Evolutionary conservation across 2,329 filamentous ascomycete species (phyloP).

Genomic region (Stagonosporopsis rhizophila): DNA sequence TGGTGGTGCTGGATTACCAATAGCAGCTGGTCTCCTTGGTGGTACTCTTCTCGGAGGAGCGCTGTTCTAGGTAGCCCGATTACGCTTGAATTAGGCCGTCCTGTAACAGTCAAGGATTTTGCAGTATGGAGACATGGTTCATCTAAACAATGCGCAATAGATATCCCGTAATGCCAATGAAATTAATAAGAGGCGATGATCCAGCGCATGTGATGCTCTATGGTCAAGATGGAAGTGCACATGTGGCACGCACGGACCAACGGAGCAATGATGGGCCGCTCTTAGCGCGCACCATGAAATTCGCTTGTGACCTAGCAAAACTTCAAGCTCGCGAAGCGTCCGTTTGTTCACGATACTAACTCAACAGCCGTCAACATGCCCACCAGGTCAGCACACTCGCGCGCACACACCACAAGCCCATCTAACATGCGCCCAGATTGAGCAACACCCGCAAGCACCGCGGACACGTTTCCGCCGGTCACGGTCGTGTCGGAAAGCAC

Average conservation of each 20-base stretch:
- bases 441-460: conserved; percentile 60
- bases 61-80: conserved; percentile 28
- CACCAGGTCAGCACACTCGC: conserved; percentile 30
- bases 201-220: conserved; percentile 6
- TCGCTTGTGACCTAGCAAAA: conserved; percentile 12
- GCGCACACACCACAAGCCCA: background rate
- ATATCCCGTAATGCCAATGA: background rate
- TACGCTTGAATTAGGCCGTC: background rate
- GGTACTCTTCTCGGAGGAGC: conserved; percentile 44
- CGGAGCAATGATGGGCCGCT: conserved; percentile 1
- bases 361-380: conserved; percentile 43
- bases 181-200: background rate
- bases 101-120: background rate
- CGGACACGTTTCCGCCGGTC: conserved; percentile 97
- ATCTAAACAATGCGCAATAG: background rate
- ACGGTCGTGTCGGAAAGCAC: conserved; percentile 99
- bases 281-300: conserved; percentile 11
- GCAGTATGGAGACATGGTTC: background rate
- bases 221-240: no score
- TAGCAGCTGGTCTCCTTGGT: conserved; percentile 46
- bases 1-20: conserved; percentile 45
- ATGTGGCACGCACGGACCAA: conserved; percentile 3
- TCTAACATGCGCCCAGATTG: conserved; percentile 24
- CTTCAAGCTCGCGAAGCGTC: conserved; percentile 2
- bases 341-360: conserved; percentile 36